These are phyloP conservation scores for Agaricus subrufescens DNA, from an alignment of 768 basidiomycete species.

Conservation along the genomic window DNA sequence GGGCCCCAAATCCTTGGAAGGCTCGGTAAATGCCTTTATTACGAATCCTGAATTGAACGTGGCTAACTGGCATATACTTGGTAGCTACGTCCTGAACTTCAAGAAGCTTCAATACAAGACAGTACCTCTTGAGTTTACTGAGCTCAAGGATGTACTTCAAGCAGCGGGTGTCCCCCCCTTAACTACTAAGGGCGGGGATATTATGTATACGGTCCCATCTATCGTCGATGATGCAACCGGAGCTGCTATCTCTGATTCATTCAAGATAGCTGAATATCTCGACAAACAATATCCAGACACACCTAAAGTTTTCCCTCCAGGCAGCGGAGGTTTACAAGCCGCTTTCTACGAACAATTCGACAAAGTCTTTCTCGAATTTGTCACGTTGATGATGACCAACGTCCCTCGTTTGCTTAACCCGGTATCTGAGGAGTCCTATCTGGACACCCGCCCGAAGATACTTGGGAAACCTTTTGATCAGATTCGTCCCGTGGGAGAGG, in stretches of 20 bases:
- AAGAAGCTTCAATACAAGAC: constrained; percentile 12
- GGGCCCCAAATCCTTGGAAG: constrained; percentile 10
- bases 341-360: constrained; percentile 17
- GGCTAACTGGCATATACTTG: not conserved
- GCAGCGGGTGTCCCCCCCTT: constrained; percentile 2
- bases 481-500: too few relatives aligned
- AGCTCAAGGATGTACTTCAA: not conserved
- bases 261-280: constrained; percentile 37
- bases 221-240: constrained; percentile 34
- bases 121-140: constrained; percentile 5
- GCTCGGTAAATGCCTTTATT: not conserved
- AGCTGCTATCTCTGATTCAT: constrained; percentile 32
- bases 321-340: constrained; percentile 24
- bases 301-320: constrained; percentile 25
- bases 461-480: too few relatives aligned
- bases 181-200: constrained; percentile 1
- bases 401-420: too few relatives aligned
- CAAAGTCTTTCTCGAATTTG: not conserved
- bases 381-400: too few relatives aligned
- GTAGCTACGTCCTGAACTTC: constrained; percentile 9
- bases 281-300: constrained; percentile 35
- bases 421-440: too few relatives aligned
- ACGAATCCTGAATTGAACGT: too few relatives aligned
- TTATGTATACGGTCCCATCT: constrained; percentile 8
- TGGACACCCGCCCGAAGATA: too few relatives aligned